Evolutionary conservation across 768 basidiomycete genomes (phyloP).

Genomic region (Kwoniella pini): DNA sequence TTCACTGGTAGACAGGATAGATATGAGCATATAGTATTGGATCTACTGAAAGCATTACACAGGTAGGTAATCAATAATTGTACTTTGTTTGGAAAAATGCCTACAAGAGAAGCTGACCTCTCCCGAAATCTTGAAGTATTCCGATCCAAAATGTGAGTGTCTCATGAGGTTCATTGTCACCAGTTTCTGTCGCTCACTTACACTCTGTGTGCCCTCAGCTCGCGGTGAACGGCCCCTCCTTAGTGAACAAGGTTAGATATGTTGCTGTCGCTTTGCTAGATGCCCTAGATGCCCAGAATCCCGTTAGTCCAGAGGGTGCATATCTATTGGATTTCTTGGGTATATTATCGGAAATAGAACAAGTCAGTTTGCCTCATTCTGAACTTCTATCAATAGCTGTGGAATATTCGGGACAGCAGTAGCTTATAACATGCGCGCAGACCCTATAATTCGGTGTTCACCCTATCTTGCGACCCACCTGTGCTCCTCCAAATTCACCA

Average conservation of each 20-base stretch:
- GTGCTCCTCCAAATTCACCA: no score
- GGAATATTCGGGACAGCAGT: no score
- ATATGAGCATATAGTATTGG: neutral
- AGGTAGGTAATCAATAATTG: conserved; percentile 1
- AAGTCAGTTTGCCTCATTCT: neutral
- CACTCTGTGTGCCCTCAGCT: neutral
- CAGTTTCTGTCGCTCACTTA: neutral
- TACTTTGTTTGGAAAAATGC: neutral
- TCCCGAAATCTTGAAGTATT: conserved; percentile 2
- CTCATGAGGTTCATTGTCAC: neutral
- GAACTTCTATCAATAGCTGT: no score
- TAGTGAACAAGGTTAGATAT: conserved; percentile 17
- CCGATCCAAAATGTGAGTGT: conserved; percentile 16
- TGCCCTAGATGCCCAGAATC: conserved; percentile 3
- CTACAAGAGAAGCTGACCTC: neutral
- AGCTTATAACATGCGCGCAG: neutral
- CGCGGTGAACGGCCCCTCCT: conserved; percentile 13
- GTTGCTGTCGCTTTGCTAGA: conserved; percentile 11
- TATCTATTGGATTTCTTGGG: conserved; percentile 12
- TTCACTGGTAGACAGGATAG: neutral
- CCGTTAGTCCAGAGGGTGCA: conserved; percentile 8
- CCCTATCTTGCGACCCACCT: no score
- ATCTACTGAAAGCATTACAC: conserved; percentile 10
- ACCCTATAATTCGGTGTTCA: no score
- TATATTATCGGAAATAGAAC: conserved; percentile 11